phyloP scores from a whole-genome alignment of 2,329 filamentous ascomycete genomes.

The Huntiella savannae region DNA sequence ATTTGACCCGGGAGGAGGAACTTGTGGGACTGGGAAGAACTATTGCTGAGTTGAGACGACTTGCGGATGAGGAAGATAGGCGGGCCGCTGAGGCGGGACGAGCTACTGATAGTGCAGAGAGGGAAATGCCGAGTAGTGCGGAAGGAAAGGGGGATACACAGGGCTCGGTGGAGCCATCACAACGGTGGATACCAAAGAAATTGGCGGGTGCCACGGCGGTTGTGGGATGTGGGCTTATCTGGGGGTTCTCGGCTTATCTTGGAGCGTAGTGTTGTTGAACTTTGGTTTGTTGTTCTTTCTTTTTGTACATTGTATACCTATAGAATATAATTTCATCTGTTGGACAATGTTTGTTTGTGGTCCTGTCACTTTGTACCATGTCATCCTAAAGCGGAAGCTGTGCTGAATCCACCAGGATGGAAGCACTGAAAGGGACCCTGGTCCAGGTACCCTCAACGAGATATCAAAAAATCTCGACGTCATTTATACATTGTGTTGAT shows the following conservation, averaged over 20 bases:
- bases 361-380: too few relatives aligned
- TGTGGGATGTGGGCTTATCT: conserved; percentile 40
- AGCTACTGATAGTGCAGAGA: conserved; percentile 33
- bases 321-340: too few relatives aligned
- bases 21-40: conserved; percentile 55
- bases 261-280: conserved; percentile 13
- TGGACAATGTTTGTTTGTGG: neutral
- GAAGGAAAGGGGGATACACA: conserved; percentile 40
- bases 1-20: conserved; percentile 48
- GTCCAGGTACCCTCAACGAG: neutral
- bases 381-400: too few relatives aligned
- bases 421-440: too few relatives aligned
- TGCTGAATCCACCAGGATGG: too few relatives aligned
- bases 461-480: neutral
- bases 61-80: conserved; percentile 23
- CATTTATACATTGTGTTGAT: too few relatives aligned
- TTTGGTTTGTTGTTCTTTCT: neutral
- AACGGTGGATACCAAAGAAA: conserved; percentile 35
- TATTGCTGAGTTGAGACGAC: conserved; percentile 34
- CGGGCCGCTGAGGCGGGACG: conserved; percentile 10
- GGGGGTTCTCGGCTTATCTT: conserved; percentile 37
- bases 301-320: neutral
- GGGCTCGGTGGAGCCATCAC: conserved; percentile 29
- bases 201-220: conserved; percentile 40
- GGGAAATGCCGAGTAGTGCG: conserved; percentile 45